Evolutionary conservation across 495 filamentous ascomycete species (phyloP).

Genomic region (Xylaria longipes): DNA sequence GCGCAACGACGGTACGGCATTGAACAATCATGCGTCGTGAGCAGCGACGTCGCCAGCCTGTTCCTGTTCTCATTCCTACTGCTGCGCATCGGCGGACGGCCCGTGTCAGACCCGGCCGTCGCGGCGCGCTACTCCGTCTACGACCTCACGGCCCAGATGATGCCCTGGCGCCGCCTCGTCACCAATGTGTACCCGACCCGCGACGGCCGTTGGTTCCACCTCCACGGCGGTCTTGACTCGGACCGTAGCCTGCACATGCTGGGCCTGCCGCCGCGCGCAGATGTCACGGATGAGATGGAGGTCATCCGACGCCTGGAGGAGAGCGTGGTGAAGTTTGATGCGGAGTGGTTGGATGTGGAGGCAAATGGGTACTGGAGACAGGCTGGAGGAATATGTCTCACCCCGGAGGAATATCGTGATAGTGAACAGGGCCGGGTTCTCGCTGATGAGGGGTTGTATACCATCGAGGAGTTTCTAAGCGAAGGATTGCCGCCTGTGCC

Average conservation of each 20-base stretch:
- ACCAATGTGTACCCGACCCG: slow-evolving; percentile 63
- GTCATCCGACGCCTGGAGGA: slow-evolving; percentile 37
- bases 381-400: slow-evolving; percentile 59
- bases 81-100: slow-evolving; percentile 31
- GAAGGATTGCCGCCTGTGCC: slow-evolving; percentile 44
- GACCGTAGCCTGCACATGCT: slow-evolving; percentile 50
- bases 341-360: slow-evolving; percentile 50
- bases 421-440: slow-evolving; percentile 60
- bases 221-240: slow-evolving; percentile 60
- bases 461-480: slow-evolving; percentile 44
- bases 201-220: slow-evolving; percentile 58
- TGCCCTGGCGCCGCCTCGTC: slow-evolving; percentile 35
- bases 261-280: slow-evolving; percentile 43
- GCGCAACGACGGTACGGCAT: slow-evolving; percentile 32
- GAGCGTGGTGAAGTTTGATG: slow-evolving; percentile 41
- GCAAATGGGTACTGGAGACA: slow-evolving; percentile 57
- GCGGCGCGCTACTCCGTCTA: slow-evolving; percentile 32
- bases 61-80: slow-evolving; percentile 41
- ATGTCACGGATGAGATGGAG: slow-evolving; percentile 39
- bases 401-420: slow-evolving; percentile 52
- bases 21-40: slow-evolving; percentile 33
- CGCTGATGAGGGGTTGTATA: slow-evolving; percentile 55
- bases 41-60: slow-evolving; percentile 41
- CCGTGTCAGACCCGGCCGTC: slow-evolving; percentile 30
- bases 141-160: slow-evolving; percentile 35